Base-by-base conservation (phyloP, 2,329 filamentous ascomycete genomes). In the Aureobasidium sp. region DNA sequence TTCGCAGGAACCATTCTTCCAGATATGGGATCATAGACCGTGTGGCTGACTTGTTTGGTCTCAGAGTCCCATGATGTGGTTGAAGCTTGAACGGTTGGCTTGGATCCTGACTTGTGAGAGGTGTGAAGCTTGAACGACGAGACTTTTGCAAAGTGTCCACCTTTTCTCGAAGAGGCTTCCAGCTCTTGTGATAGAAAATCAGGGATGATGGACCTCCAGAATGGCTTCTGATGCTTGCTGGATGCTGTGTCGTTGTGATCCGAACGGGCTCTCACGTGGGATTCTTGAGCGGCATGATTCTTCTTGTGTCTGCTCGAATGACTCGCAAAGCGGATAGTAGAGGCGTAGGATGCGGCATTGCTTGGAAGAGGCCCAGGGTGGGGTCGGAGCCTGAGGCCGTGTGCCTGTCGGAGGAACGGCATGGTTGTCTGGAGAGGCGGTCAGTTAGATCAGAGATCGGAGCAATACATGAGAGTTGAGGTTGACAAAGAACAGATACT, bases 161-260 rank as follows among this genome's bases (percentile, higher is more conserved):
- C 27, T 9, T 29, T 59, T 15, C 11, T 9, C 2, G 42, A 48
- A 1, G 31, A 29, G 27, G 44, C 17, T 12, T 36, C 37, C 20
- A 31, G 37, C 20, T 61, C 48, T 53, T 55, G 27, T 9, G 27
- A 39, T 4, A 61, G 4, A 15, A 61, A 61, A 37, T 51, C 53
- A 8, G 61, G 58, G 20, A 44, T 37, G 20, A 61, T 45, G 11
- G 67, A 66, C 52, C 55, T 68, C 72, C 71, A 73, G 66, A 73
- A 73, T 2, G 68, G 70, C 63, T 71, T 69, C 62, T 71, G 70
- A 5, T 70, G 29, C 71, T 73, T 74, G 2, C 77, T 77, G 61
- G 79, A 79, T 36, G 78, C 71, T 58, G 73, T 70, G 59, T 79
- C 79, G 11, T 51, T 36, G 12, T 77, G 77, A 60, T 79, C 74